Evolutionary conservation across 108 stramenopile species (phyloP).

Genomic region (Aurantiochytrium sp.): DNA sequence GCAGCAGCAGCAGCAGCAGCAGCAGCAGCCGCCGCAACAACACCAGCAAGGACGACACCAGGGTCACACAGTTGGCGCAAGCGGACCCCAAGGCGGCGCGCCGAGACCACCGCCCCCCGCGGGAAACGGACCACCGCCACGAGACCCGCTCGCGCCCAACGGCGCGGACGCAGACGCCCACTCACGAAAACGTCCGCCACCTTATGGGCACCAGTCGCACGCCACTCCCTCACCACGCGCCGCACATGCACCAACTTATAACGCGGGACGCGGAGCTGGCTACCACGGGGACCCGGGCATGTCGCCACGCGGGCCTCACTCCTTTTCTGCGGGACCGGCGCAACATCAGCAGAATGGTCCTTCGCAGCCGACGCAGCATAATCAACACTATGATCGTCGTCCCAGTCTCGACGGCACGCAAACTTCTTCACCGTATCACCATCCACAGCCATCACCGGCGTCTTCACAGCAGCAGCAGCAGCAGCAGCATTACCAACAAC

Average conservation of each 20-base stretch:
- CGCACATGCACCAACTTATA: too few species aligned
- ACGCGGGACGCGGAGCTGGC: too few species aligned
- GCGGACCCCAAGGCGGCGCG: not conserved
- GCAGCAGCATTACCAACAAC: not conserved
- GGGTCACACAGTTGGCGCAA: not conserved
- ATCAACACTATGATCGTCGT: not conserved
- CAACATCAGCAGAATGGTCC: too few species aligned
- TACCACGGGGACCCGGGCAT: too few species aligned
- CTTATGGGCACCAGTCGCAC: too few species aligned
- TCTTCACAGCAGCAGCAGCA: not conserved
- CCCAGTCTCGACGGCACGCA: not conserved
- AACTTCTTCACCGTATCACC: not conserved
- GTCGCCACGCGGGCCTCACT: too few species aligned
- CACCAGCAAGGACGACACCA: not conserved
- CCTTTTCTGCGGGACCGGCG: too few species aligned
- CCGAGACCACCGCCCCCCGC: not conserved
- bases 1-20: not conserved
- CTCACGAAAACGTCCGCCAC: not conserved
- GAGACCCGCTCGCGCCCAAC: not conserved
- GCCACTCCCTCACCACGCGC: too few species aligned
- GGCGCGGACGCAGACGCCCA: not conserved
- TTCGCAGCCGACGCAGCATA: too few species aligned
- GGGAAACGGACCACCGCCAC: not conserved
- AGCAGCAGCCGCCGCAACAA: not conserved
- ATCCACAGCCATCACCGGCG: not conserved